Percentiles rank a stretch among this genome's conserved stretches.
Conservation (phyloP, 2,329 filamentous ascomycete genomes). For the Thermomyces lanuginosus region DNA sequence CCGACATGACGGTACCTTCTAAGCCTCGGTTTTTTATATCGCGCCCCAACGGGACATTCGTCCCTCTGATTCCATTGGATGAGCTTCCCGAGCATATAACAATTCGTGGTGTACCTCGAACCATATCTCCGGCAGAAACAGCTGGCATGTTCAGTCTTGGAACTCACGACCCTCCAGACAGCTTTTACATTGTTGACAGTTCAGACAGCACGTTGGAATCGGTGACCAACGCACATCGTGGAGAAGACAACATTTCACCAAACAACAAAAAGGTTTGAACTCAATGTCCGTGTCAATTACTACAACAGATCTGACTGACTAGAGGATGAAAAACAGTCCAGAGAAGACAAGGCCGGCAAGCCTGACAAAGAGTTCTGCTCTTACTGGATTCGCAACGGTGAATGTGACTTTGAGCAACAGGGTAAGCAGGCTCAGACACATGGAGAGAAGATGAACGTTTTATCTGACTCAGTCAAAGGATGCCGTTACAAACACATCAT, state of each 20-base stretch:
- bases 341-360: slow-evolving; percentile 11
- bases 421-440: slow-evolving; percentile 21
- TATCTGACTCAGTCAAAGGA: too few species aligned
- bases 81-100: slow-evolving; percentile 25
- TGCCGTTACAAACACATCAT: slow-evolving; percentile 87
- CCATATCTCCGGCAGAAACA: slow-evolving; percentile 21
- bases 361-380: slow-evolving; percentile 64
- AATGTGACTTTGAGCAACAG: slow-evolving; percentile 70
- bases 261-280: slow-evolving; percentile 4
- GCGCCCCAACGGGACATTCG: slow-evolving; percentile 25
- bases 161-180: slow-evolving; percentile 14
- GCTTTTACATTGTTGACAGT: slow-evolving; percentile 22
- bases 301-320: neutral
- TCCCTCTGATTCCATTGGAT: slow-evolving; percentile 30
- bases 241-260: slow-evolving; percentile 1
- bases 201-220: slow-evolving; percentile 1
- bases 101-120: slow-evolving; percentile 23
- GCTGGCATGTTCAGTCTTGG: slow-evolving; percentile 30
- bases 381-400: slow-evolving; percentile 74
- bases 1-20: slow-evolving; percentile 12
- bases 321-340: slow-evolving; percentile 2
- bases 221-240: slow-evolving; percentile 4
- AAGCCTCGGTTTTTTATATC: slow-evolving; percentile 28
- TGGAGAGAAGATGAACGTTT: too few species aligned
- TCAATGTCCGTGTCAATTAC: neutral